Evolutionary conservation across 2,329 filamentous ascomycete species (phyloP).

Genomic region (Fusarium phyllophilum): DNA sequence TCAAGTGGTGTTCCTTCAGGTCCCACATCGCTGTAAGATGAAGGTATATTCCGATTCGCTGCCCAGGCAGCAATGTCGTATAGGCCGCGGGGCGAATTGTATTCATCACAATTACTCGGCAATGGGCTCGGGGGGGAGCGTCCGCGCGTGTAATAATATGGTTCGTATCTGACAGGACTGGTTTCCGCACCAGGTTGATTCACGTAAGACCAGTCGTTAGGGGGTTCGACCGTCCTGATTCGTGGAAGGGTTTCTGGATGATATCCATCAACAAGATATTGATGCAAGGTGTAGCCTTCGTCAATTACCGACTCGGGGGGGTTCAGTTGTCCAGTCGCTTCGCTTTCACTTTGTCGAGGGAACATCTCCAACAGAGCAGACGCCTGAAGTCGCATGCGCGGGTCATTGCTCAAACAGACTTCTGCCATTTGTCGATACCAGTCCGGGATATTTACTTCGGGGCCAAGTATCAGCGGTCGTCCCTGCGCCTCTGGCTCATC

Average conservation of each 20-base stretch:
- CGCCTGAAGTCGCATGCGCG: constrained; percentile 78
- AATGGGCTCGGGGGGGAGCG: constrained; percentile 64
- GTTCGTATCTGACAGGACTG: constrained; percentile 52
- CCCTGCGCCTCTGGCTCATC: constrained; percentile 88
- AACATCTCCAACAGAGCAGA: constrained; percentile 76
- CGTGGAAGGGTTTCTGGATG: constrained; percentile 48
- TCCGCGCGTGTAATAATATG: constrained; percentile 60
- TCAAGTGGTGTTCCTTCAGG: constrained; percentile 36
- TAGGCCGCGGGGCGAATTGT: constrained; percentile 44
- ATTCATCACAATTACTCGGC: constrained; percentile 55
- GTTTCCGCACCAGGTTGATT: constrained; percentile 51
- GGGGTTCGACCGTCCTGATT: constrained; percentile 54
- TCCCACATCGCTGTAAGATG: constrained; percentile 52
- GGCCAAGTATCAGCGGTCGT: constrained; percentile 71
- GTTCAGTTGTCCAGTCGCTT: constrained; percentile 31
- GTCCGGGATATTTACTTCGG: constrained; percentile 73
- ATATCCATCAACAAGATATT: constrained; percentile 52
- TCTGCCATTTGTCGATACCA: constrained; percentile 83
- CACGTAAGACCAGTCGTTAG: constrained; percentile 57
- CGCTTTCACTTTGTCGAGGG: constrained; percentile 53
- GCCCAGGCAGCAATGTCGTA: constrained; percentile 52
- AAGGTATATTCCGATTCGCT: constrained; percentile 51
- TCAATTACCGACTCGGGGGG: constrained; percentile 53
- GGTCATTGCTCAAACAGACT: constrained; percentile 79
- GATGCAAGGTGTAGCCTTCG: constrained; percentile 52